phyloP scores from a whole-genome alignment of 192 early-diverging fungal genomes.

The Entophlyctis luteolus region DNA sequence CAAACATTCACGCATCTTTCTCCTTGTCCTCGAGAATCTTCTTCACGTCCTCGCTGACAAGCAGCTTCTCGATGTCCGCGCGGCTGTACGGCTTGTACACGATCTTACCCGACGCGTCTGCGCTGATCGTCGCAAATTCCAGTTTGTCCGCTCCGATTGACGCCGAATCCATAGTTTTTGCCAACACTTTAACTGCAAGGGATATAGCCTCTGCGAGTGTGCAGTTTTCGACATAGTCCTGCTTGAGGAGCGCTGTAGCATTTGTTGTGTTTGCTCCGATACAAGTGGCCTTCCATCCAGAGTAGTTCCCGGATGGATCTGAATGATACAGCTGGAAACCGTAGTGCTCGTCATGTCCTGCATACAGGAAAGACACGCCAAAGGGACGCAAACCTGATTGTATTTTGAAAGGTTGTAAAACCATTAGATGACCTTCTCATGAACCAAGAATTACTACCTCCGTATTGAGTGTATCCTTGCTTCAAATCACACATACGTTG shows the following conservation, averaged over 20 bases:
- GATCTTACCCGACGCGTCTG: conserved; percentile 53
- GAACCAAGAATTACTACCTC: conserved; percentile 46
- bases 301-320: conserved; percentile 98
- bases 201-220: conserved; percentile 85
- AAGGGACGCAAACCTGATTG: conserved; percentile 83
- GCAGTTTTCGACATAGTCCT: conserved; percentile 91
- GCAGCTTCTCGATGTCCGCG: conserved; percentile 75
- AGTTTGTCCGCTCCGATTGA: conserved; percentile 88
- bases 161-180: conserved; percentile 95
- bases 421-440: not conserved
- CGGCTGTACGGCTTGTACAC: conserved; percentile 67
- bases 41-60: conserved; percentile 66
- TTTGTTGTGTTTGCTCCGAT: conserved; percentile 92
- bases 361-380: conserved; percentile 97
- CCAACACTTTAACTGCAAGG: conserved; percentile 88
- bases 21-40: conserved; percentile 28
- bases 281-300: conserved; percentile 97
- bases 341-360: conserved; percentile 81
- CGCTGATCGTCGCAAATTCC: conserved; percentile 84
- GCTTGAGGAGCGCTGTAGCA: conserved; percentile 89
- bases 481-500: conserved; percentile 94
- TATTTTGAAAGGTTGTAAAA: not conserved
- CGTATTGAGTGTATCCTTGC: conserved; percentile 98
- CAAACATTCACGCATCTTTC: conserved; percentile 21
- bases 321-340: conserved; percentile 98